These are phyloP conservation scores for Rhytidiadelphus loreus DNA, from an alignment of 225 moss, liverwort and hornwort genomes.

Conservation along the genomic window DNA sequence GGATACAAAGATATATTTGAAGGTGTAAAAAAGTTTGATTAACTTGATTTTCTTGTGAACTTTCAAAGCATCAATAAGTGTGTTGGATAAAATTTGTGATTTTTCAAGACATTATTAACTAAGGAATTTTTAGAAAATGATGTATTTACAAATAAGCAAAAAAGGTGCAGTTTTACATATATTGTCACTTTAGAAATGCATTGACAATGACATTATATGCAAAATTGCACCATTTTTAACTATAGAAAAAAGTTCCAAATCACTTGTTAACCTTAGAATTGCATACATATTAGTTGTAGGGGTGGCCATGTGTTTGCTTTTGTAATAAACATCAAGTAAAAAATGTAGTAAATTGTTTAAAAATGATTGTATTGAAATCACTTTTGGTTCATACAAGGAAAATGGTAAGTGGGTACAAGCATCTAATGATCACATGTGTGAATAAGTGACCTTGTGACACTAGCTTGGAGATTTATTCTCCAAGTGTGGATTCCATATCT, in stretches of 20 bases:
- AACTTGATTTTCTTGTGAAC: not conserved
- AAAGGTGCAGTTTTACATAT: not conserved
- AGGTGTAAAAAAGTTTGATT: not conserved
- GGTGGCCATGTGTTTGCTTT: too few relatives aligned
- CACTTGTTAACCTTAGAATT: too few relatives aligned
- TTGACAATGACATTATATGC: too few relatives aligned
- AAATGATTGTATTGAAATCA: not conserved
- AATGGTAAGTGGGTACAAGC: not conserved
- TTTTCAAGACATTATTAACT: not conserved
- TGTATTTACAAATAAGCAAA: not conserved
- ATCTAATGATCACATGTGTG: not conserved
- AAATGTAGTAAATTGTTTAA: not conserved
- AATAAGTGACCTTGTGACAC: not conserved
- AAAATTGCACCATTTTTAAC: too few relatives aligned
- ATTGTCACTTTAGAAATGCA: too few relatives aligned
- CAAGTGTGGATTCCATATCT: too few relatives aligned
- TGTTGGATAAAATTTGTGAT: not conserved
- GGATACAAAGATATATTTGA: not conserved
- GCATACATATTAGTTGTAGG: too few relatives aligned
- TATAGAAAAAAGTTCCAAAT: too few relatives aligned
- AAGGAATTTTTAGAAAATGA: not conserved
- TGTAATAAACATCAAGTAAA: too few relatives aligned
- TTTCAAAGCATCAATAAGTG: not conserved
- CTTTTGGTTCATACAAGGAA: not conserved
- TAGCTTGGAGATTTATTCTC: not conserved